These are phyloP conservation scores for Quercus tomentella DNA, from an alignment of 331 rosid species.

Conservation along the genomic window DNA sequence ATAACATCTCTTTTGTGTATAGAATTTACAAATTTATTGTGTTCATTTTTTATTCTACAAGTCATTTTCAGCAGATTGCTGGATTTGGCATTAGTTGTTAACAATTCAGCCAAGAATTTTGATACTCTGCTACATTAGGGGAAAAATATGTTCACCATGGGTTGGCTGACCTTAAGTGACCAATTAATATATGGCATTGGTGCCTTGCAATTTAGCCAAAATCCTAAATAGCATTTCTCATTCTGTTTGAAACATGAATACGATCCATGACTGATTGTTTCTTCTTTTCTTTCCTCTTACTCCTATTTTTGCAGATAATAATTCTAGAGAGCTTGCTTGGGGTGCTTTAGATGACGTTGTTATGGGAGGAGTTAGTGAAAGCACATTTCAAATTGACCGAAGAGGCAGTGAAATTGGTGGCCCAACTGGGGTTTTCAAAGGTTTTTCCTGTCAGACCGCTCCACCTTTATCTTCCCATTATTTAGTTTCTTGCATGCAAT, in stretches of 20 bases:
- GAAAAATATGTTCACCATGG: not conserved
- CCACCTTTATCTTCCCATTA: slow-evolving; percentile 1
- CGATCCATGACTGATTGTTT: not conserved
- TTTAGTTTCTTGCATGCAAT: not conserved
- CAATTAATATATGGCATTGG: not conserved
- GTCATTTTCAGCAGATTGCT: not conserved
- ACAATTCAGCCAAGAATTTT: not conserved
- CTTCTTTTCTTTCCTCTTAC: not conserved
- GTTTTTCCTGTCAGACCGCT: slow-evolving; percentile 36
- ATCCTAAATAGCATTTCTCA: not conserved
- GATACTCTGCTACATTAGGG: not conserved
- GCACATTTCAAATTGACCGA: slow-evolving; percentile 69
- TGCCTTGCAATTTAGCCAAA: not conserved
- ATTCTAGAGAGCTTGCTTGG: slow-evolving; percentile 65
- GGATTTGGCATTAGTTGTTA: not conserved
- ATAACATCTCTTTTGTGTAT: not conserved
- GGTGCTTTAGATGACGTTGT: slow-evolving; percentile 97
- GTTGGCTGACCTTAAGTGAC: not conserved
- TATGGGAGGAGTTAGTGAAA: slow-evolving; percentile 98
- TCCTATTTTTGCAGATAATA: slow-evolving; percentile 38
- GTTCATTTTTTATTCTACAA: not conserved
- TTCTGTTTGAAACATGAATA: slow-evolving; percentile 11
- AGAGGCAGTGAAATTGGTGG: slow-evolving; percentile 72
- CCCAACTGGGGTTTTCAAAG: slow-evolving; percentile 81
- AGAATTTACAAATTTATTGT: not conserved